Evolutionary conservation across 495 filamentous ascomycete genomes (phyloP).

Genomic region (Baudoinia panamericana): DNA sequence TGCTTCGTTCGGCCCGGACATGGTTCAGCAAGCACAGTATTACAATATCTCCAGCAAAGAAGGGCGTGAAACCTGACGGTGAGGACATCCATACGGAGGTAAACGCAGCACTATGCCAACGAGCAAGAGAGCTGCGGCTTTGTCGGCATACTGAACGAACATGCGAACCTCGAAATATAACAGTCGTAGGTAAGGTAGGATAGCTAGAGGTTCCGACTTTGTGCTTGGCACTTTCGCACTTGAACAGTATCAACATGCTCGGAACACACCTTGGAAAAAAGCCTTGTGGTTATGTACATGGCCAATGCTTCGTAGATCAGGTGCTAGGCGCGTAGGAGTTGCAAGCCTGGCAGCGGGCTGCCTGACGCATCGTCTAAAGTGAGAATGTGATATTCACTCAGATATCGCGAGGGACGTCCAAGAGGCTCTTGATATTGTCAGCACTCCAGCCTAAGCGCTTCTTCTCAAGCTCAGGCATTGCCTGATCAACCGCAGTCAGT

Average conservation of each 20-base stretch:
- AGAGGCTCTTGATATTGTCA: neutral
- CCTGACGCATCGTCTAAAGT: neutral
- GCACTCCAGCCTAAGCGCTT: neutral
- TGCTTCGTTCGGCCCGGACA: constrained; percentile 1
- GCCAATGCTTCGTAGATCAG: no score
- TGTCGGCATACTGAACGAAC: neutral
- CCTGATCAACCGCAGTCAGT: neutral
- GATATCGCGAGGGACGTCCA: neutral
- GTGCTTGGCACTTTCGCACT: neutral
- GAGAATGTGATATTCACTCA: neutral
- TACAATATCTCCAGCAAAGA: neutral
- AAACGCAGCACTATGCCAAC: no score
- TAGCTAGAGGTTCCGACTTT: neutral
- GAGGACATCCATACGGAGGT: constrained; percentile 1
- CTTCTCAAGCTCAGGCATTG: constrained; percentile 2
- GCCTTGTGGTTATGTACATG: neutral
- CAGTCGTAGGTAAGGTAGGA: neutral
- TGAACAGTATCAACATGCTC: constrained; percentile 1
- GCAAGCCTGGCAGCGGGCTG: neutral
- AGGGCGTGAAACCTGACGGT: neutral
- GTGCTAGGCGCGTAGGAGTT: no score
- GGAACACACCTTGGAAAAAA: neutral
- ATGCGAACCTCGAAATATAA: neutral
- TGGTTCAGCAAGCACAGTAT: constrained; percentile 1
- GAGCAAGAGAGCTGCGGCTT: neutral